These are phyloP conservation scores for Dactylonectria macrodidyma DNA, from an alignment of 2,329 filamentous ascomycete genomes.

Conservation along the genomic window DNA sequence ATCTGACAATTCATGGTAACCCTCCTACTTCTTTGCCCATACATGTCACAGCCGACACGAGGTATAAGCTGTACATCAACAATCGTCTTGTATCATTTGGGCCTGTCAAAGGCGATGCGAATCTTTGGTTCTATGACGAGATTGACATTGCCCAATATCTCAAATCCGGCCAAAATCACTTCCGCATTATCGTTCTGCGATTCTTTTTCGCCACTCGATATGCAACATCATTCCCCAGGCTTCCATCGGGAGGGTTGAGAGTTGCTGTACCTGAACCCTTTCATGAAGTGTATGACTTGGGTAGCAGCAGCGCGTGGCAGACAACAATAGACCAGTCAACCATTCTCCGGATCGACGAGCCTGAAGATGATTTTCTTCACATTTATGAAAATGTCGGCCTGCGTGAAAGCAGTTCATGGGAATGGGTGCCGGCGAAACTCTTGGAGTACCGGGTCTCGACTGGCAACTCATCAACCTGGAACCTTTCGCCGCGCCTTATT, in stretches of 20 bases:
- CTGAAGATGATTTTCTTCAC: slow-evolving; percentile 37
- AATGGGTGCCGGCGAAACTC: slow-evolving; percentile 21
- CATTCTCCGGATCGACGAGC: slow-evolving; percentile 27
- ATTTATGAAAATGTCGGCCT: slow-evolving; percentile 25
- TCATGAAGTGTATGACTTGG: neutral
- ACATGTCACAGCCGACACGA: neutral
- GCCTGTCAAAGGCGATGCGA: slow-evolving; percentile 11
- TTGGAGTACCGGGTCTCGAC: neutral
- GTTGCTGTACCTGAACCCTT: neutral
- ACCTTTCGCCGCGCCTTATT: slow-evolving; percentile 3
- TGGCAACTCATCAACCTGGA: slow-evolving; percentile 14
- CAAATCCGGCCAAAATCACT: neutral
- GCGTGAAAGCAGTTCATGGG: neutral
- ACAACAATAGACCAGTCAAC: slow-evolving; percentile 22
- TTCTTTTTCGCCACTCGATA: neutral
- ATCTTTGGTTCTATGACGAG: slow-evolving; percentile 16
- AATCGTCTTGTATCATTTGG: neutral
- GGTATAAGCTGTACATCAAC: slow-evolving; percentile 10
- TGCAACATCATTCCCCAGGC: slow-evolving; percentile 1
- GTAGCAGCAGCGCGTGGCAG: slow-evolving; percentile 28
- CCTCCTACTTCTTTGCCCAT: neutral
- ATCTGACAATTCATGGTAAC: neutral
- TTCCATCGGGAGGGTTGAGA: neutral
- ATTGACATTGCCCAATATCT: neutral
- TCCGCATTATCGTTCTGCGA: neutral